phyloP scores from a whole-genome alignment of 1,284 basidiomycete species.

The Moesziomyces sp. region DNA sequence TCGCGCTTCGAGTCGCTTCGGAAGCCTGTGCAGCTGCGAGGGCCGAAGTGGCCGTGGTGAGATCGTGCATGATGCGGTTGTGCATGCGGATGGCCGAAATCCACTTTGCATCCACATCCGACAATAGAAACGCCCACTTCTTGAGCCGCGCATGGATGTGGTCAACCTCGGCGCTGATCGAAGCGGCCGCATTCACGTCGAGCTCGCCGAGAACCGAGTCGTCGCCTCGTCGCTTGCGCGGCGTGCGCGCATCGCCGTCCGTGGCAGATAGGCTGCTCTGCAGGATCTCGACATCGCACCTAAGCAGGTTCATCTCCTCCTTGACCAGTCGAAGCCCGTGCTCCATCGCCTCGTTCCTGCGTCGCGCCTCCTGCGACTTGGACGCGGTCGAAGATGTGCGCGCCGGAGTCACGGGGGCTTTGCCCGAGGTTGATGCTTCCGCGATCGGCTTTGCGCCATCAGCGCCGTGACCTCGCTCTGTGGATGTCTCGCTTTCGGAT shows the following conservation, averaged over 20 bases:
- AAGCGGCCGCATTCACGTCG: slow-evolving; percentile 20
- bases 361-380: slow-evolving; percentile 34
- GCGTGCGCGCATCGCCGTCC: slow-evolving; percentile 19
- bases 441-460: neutral
- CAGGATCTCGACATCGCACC: slow-evolving; percentile 31
- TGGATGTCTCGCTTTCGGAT: slow-evolving; percentile 36
- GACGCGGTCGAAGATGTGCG: slow-evolving; percentile 35
- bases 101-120: slow-evolving; percentile 31
- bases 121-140: slow-evolving; percentile 21
- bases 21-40: slow-evolving; percentile 3
- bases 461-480: slow-evolving; percentile 27
- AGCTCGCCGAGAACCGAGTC: slow-evolving; percentile 11
- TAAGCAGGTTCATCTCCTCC: slow-evolving; percentile 36
- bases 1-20: neutral
- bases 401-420: slow-evolving; percentile 18
- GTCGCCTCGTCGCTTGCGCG: slow-evolving; percentile 22
- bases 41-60: slow-evolving; percentile 6
- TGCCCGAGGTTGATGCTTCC: neutral
- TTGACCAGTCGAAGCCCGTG: slow-evolving; percentile 29
- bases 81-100: slow-evolving; percentile 41
- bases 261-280: slow-evolving; percentile 16
- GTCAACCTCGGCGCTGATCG: slow-evolving; percentile 18
- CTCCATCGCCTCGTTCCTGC: slow-evolving; percentile 38
- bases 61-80: slow-evolving; percentile 37
- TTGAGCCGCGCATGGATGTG: slow-evolving; percentile 16